Conservation (phyloP, 2,329 filamentous ascomycete genomes). For the Diaporthe sp. region DNA sequence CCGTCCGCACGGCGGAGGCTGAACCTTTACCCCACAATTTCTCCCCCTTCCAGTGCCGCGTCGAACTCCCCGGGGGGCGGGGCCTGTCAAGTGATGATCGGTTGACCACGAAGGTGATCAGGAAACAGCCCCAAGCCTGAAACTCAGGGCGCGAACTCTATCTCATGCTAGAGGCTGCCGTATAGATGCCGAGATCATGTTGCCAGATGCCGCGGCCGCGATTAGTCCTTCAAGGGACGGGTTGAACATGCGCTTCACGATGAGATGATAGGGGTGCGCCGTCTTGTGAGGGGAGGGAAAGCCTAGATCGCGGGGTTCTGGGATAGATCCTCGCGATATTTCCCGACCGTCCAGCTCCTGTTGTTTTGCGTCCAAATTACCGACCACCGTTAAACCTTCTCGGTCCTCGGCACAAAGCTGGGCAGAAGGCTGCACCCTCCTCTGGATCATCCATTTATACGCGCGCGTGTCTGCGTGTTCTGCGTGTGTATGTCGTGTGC, state of each 20-base stretch:
- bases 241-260: slow-evolving; percentile 1
- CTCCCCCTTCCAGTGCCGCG: slow-evolving; percentile 10
- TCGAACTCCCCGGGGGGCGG: not conserved
- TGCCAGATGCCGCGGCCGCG: slow-evolving; percentile 18
- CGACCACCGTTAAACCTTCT: not conserved
- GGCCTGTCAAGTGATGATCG: slow-evolving; percentile 21
- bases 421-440: not conserved
- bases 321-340: slow-evolving; percentile 15
- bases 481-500: not conserved
- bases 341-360: not conserved
- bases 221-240: not conserved
- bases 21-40: slow-evolving; percentile 23
- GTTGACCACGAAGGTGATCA: not conserved
- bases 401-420: slow-evolving; percentile 29
- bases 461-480: not conserved
- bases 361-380: not conserved
- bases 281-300: not conserved
- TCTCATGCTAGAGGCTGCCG: not conserved
- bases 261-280: not conserved
- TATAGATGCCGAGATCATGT: slow-evolving; percentile 12
- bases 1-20: slow-evolving; percentile 16
- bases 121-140: not conserved
- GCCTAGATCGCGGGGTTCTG: slow-evolving; percentile 7
- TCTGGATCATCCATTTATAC: slow-evolving; percentile 9
- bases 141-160: slow-evolving; percentile 6